phyloP scores from a whole-genome alignment of 257 asterid genomes.

The Osmanthus fragrans region DNA sequence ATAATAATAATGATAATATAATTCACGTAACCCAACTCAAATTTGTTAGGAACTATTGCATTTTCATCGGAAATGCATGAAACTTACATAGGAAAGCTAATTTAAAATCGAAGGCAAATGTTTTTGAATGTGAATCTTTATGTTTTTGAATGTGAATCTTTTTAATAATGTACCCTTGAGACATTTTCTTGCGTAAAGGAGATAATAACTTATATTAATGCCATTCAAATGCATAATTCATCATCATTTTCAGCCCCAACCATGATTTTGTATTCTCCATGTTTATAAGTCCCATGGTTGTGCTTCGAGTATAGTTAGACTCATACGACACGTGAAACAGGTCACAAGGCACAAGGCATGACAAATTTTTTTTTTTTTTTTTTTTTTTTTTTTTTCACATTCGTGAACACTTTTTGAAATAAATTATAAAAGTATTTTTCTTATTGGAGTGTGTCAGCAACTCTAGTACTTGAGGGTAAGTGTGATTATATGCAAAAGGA shows the following conservation, averaged over 20 bases:
- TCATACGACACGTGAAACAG: no score
- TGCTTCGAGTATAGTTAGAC: no score
- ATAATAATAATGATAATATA: background rate
- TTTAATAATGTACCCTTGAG: constrained; percentile 19
- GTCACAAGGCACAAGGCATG: background rate
- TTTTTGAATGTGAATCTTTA: constrained; percentile 16
- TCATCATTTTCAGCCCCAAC: constrained; percentile 40
- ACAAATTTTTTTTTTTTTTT: no score
- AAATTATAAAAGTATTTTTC: no score
- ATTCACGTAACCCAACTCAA: background rate
- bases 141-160: constrained; percentile 17
- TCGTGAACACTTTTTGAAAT: no score
- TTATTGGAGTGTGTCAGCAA: no score
- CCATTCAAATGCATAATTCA: constrained; percentile 28
- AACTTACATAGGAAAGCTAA: background rate
- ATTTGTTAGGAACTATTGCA: background rate
- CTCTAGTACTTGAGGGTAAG: no score
- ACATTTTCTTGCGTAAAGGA: constrained; percentile 50
- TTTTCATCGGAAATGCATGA: background rate
- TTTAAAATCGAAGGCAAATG: constrained; percentile 15
- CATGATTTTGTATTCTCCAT: background rate
- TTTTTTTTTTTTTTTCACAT: no score
- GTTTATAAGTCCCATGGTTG: background rate
- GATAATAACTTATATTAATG: constrained; percentile 15
- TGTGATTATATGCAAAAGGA: no score